Percentiles rank a stretch among this genome's conserved stretches.
phyloP scores from a whole-genome alignment of 2,329 filamentous ascomycete genomes.

The Rhexocercosporidium sp. region DNA sequence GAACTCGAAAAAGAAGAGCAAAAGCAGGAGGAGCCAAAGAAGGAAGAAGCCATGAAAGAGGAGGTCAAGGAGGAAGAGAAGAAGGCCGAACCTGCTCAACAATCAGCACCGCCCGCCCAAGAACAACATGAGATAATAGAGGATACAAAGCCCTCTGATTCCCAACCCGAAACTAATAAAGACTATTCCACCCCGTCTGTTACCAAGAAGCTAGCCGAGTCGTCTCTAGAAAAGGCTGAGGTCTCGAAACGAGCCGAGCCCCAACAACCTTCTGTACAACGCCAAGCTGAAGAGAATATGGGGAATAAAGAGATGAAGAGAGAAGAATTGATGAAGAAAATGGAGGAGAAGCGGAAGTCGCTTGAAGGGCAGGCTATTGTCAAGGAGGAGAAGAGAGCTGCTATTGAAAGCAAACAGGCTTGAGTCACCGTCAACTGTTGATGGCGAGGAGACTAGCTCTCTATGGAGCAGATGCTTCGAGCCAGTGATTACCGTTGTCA shows the following conservation, averaged over 20 bases:
- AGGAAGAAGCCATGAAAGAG: not conserved
- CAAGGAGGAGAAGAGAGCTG: conserved; percentile 10
- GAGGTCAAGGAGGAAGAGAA: conserved; percentile 7
- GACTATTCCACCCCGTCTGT: conserved; percentile 10
- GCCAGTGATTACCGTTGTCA: not conserved
- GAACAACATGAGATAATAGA: conserved; percentile 7
- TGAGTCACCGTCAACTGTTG: not conserved
- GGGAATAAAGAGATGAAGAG: conserved; percentile 24
- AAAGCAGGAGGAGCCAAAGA: conserved; percentile 2
- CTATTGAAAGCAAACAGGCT: not conserved
- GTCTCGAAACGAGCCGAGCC: conserved; percentile 9
- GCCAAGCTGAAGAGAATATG: conserved; percentile 33
- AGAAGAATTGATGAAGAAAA: conserved; percentile 32
- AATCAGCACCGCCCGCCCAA: not conserved
- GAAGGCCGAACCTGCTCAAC: not conserved
- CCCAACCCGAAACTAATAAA: not conserved
- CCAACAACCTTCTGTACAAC: conserved; percentile 6
- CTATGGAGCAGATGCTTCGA: not conserved
- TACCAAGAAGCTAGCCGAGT: not conserved
- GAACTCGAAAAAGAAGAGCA: conserved; percentile 7
- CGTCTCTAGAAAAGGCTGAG: not conserved
- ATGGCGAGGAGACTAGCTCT: not conserved
- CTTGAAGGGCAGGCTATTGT: conserved; percentile 18
- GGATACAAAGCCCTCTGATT: not conserved
- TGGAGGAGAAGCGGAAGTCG: conserved; percentile 29